phyloP scores from a whole-genome alignment of 2,329 filamentous ascomycete species.

The Ambrosiella cleistominuta region DNA sequence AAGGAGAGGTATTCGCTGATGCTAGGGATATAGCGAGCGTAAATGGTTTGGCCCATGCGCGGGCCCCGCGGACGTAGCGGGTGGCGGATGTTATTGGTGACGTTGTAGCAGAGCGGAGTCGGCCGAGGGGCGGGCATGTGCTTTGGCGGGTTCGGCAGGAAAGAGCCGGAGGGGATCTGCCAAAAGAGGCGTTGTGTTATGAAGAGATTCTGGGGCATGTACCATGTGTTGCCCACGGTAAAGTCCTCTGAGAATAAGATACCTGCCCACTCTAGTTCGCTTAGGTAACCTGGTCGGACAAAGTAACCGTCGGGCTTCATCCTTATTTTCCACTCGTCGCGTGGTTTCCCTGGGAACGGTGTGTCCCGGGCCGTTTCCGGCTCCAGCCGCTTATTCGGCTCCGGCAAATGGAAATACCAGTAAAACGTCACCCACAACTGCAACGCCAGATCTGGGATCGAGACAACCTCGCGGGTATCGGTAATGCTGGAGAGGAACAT shows the following conservation, averaged over 20 bases:
- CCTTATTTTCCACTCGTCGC: constrained; percentile 50
- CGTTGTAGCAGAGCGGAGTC: constrained; percentile 60
- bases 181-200: constrained; percentile 69
- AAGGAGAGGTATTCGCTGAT: constrained; percentile 75
- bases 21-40: constrained; percentile 70
- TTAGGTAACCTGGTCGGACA: constrained; percentile 72
- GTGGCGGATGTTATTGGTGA: constrained; percentile 64
- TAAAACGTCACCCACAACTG: constrained; percentile 90
- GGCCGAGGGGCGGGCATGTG: constrained; percentile 34
- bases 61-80: constrained; percentile 77
- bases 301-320: constrained; percentile 44
- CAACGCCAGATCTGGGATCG: constrained; percentile 81
- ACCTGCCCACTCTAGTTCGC: constrained; percentile 81
- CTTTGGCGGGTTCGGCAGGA: constrained; percentile 51
- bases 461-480: constrained; percentile 56
- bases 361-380: constrained; percentile 45
- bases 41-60: constrained; percentile 79
- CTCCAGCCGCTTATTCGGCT: constrained; percentile 46
- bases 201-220: constrained; percentile 55
- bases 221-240: constrained; percentile 41
- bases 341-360: constrained; percentile 51
- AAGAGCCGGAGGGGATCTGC: constrained; percentile 76
- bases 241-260: constrained; percentile 49
- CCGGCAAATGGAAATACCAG: constrained; percentile 90
- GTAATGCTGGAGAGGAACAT: constrained; percentile 85